Evolutionary conservation across 1,284 basidiomycete genomes (phyloP).

Genomic region (Xanthoconium separans): DNA sequence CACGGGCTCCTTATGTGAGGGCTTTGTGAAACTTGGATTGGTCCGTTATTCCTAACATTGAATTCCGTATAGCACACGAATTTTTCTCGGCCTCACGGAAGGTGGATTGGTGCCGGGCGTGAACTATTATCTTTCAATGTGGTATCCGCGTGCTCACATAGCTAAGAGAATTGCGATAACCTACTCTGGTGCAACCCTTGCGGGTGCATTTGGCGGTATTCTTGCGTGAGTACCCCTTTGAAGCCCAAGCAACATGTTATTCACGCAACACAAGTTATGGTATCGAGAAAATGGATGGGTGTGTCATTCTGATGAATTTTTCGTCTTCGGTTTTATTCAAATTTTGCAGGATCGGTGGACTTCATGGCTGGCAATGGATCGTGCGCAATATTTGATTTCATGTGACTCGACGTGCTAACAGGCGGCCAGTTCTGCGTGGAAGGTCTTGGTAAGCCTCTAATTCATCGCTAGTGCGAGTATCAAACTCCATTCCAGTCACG

Average conservation of each 20-base stretch:
- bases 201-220: conserved; percentile 32
- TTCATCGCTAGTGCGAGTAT: neutral
- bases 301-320: neutral
- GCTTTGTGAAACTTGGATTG: neutral
- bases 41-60: neutral
- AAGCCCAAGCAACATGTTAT: neutral
- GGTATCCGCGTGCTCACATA: conserved; percentile 51
- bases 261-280: neutral
- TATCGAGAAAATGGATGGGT: neutral
- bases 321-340: neutral
- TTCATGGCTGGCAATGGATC: neutral
- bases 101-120: conserved; percentile 53
- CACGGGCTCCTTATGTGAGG: conserved; percentile 30
- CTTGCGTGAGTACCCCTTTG: neutral
- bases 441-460: neutral
- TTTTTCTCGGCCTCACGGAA: conserved; percentile 52
- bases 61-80: conserved; percentile 6
- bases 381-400: neutral
- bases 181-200: conserved; percentile 55
- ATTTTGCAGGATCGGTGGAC: neutral
- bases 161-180: conserved; percentile 52
- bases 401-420: neutral
- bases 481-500: neutral
- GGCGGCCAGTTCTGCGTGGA: neutral
- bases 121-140: conserved; percentile 51